Evolutionary conservation across 2,329 filamentous ascomycete species (phyloP).

Genomic region (Penicillium sp.): DNA sequence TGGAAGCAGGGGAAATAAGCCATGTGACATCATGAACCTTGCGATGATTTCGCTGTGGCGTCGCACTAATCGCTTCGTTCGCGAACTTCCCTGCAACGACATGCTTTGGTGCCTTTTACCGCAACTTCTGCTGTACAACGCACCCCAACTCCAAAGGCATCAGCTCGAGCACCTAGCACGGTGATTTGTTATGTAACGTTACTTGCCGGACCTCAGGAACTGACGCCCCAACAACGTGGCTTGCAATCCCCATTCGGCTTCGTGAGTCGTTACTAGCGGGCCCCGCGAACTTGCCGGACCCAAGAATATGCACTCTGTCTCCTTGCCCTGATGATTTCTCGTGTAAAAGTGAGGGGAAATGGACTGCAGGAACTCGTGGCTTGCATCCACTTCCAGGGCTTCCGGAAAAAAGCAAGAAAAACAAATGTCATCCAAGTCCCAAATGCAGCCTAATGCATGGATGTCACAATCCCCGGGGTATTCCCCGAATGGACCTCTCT

Average conservation of each 20-base stretch:
- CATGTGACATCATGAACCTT: conserved; percentile 8
- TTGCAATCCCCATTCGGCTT: not conserved
- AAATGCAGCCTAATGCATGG: not conserved
- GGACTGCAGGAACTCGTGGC: conserved; percentile 14
- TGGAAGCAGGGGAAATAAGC: not conserved
- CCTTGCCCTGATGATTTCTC: not conserved
- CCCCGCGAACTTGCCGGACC: not conserved
- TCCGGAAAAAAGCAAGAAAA: not conserved
- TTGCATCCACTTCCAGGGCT: conserved; percentile 4
- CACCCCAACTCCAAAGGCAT: not conserved
- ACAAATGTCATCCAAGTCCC: not conserved
- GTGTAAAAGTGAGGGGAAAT: not conserved
- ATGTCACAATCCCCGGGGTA: not conserved
- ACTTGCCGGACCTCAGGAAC: conserved; percentile 10
- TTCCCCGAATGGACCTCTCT: not conserved
- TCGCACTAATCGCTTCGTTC: conserved; percentile 7
- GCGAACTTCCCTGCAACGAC: conserved; percentile 7
- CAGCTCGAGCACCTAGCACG: conserved; percentile 1
- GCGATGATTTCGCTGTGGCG: conserved; percentile 1
- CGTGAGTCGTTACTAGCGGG: not conserved
- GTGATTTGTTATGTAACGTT: conserved; percentile 18
- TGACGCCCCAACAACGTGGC: not conserved
- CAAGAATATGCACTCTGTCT: not conserved
- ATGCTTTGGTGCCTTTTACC: conserved; percentile 3
- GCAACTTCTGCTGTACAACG: not conserved